Base-by-base conservation (phyloP, 2,329 filamentous ascomycete species). In the Kalaharituber pfeilii region DNA sequence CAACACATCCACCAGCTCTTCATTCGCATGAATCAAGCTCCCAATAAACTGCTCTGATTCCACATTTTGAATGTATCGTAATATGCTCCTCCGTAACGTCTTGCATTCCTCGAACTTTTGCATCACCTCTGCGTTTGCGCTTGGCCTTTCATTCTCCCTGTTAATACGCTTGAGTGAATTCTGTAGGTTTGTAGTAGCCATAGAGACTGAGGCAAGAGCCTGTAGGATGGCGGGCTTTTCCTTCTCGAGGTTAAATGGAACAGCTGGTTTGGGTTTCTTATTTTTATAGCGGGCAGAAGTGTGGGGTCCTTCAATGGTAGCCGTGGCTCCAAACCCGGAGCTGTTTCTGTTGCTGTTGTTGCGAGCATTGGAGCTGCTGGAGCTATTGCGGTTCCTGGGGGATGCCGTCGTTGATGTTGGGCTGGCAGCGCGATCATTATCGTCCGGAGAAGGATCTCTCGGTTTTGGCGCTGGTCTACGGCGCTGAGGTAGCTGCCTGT, bases 31-130 rank as follows among this genome's bases (percentile, higher is more conserved):
- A 18, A 98, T 80, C 3, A 98, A 75, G 57, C 86, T 82, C 42
- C 89, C 91, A 7, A 98, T 80, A 75, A 84, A 95, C 64, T 96
- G 81, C 65, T 96, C 89, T 7, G 80, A 82, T 66, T 94, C 86
- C 11, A 96, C 83, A 51, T 87, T 77, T 65, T 96, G 86, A 59
- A 96, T 94, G 67, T 95, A 96, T 54, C 87, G 82, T 36, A 96
- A 67, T 27, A 96, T 84, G 66, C 86, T 85, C 55, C 86, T 77
- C 50, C 91, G 78, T 11, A 96, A 76, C 49, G 79, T 74, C 68
- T 95, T 96, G 73, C 89, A 96, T 1, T 72, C 75, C 62, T 95
- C 86, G 61, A 96, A 95, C 2, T 81, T 78, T 60, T 80, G 74
- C 56, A 86, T 75, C 0, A 86, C 85, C 56, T 79, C 75, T 6